Conservation (phyloP, 1,284 basidiomycete species). For the Naganishia cerealis region DNA sequence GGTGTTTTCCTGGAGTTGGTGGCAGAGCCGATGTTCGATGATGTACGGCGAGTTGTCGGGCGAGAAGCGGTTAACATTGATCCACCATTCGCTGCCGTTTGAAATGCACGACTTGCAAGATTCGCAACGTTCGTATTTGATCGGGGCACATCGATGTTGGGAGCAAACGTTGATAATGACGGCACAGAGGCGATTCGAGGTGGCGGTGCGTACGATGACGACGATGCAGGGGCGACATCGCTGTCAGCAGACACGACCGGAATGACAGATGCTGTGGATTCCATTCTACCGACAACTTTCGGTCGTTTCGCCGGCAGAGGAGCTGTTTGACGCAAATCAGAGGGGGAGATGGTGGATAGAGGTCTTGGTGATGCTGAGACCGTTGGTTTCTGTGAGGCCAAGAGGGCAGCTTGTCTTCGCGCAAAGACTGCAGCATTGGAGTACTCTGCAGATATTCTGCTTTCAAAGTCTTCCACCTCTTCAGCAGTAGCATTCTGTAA, state of each 20-base stretch:
- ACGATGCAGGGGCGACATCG: not conserved
- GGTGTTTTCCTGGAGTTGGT: conserved; percentile 4
- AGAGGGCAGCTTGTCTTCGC: conserved; percentile 24
- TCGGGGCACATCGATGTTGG: conserved; percentile 19
- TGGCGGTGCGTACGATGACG: conserved; percentile 4
- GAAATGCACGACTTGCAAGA: conserved; percentile 6
- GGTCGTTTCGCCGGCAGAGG: conserved; percentile 26
- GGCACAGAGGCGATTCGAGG: conserved; percentile 19
- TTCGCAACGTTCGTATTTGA: not conserved
- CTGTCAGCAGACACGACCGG: conserved; percentile 1
- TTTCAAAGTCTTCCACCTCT: conserved; percentile 67
- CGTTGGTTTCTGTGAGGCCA: conserved; percentile 5
- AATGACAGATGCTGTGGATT: conserved; percentile 15
- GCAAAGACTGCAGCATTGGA: conserved; percentile 27
- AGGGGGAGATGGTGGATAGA: not conserved
- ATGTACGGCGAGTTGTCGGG: conserved; percentile 1
- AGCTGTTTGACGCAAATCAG: conserved; percentile 8
- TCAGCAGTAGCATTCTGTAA: conserved; percentile 50
- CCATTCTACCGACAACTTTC: conserved; percentile 25
- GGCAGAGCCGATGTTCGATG: conserved; percentile 8
- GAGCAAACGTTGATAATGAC: conserved; percentile 23
- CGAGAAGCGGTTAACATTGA: conserved; percentile 17
- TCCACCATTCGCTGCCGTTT: conserved; percentile 5
- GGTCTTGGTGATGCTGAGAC: conserved; percentile 8
- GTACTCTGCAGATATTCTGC: conserved; percentile 65